Conservation (phyloP, 768 basidiomycete genomes). For the Xerocomellus chrysenteron region DNA sequence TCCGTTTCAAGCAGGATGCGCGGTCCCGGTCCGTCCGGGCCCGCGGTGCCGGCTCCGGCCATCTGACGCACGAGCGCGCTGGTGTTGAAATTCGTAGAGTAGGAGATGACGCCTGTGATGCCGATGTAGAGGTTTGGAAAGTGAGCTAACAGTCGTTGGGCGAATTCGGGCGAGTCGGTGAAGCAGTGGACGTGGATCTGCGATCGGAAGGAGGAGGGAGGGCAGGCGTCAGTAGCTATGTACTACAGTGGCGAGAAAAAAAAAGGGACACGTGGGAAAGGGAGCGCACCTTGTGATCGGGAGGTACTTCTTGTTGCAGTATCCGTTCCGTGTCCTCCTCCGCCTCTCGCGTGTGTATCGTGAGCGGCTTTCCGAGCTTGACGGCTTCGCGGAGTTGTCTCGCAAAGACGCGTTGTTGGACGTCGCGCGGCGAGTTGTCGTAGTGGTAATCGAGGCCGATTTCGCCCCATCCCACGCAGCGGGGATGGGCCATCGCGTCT, state of each 20-base stretch:
- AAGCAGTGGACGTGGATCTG: constrained; percentile 89
- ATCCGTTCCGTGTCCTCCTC: constrained; percentile 81
- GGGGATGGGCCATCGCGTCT: constrained; percentile 75
- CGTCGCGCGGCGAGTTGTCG: constrained; percentile 66
- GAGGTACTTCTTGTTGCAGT: constrained; percentile 72
- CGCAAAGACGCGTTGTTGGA: constrained; percentile 64
- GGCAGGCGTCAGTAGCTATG: neutral
- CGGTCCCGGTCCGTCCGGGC: constrained; percentile 32
- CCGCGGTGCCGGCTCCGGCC: constrained; percentile 22
- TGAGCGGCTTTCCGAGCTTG: constrained; percentile 68
- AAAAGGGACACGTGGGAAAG: neutral
- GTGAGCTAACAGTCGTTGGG: constrained; percentile 63
- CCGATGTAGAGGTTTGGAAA: constrained; percentile 85
- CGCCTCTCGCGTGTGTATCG: constrained; percentile 85
- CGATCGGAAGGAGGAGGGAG: neutral
- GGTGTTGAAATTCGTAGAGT: constrained; percentile 72
- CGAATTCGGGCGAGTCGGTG: constrained; percentile 78
- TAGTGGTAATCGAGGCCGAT: constrained; percentile 89
- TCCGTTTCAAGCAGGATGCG: constrained; percentile 79
- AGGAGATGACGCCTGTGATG: constrained; percentile 85
- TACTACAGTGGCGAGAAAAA: neutral
- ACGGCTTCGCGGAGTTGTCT: constrained; percentile 72
- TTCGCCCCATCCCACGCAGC: constrained; percentile 87
- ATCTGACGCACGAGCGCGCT: constrained; percentile 61
- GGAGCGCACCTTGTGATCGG: constrained; percentile 56